Percentiles rank a stretch among this genome's conserved stretches.
These are phyloP conservation scores for Pseudozyma sp. DNA, from an alignment of 1,284 basidiomycete species.

Conservation along the genomic window DNA sequence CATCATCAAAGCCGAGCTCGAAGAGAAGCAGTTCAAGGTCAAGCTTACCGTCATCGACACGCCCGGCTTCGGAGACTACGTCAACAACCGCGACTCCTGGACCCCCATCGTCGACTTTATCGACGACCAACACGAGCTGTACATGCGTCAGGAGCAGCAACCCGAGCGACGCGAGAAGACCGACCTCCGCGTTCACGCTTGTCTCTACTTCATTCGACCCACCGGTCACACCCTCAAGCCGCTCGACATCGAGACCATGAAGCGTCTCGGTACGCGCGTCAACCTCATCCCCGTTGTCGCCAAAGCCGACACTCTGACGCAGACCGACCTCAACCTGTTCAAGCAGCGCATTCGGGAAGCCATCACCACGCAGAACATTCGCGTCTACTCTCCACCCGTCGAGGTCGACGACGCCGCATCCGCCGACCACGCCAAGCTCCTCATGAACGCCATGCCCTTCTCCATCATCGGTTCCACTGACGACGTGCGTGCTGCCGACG, in stretches of 20 bases:
- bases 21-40: slow-evolving; percentile 99
- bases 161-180: slow-evolving; percentile 91
- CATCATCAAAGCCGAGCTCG: slow-evolving; percentile 78
- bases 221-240: slow-evolving; percentile 98
- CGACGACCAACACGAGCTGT: slow-evolving; percentile 99
- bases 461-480: slow-evolving; percentile 97
- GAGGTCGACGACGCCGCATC: slow-evolving; percentile 89
- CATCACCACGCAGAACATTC: slow-evolving; percentile 89
- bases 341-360: slow-evolving; percentile 94
- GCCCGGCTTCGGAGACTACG: slow-evolving; percentile 96
- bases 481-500: slow-evolving; percentile 90
- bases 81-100: slow-evolving; percentile 99
- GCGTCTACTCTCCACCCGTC: slow-evolving; percentile 91
- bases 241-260: slow-evolving; percentile 99
- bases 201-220: slow-evolving; percentile 95
- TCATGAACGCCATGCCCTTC: slow-evolving; percentile 89
- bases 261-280: slow-evolving; percentile 92
- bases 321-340: slow-evolving; percentile 88
- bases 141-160: slow-evolving; percentile 99
- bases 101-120: slow-evolving; percentile 98
- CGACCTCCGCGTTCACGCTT: slow-evolving; percentile 95
- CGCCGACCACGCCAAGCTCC: slow-evolving; percentile 87
- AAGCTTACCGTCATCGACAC: slow-evolving; percentile 99
- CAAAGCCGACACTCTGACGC: slow-evolving; percentile 95
- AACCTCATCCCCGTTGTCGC: slow-evolving; percentile 98